Conservation (phyloP, 441 rosid species). For the Populus hybrid region DNA sequence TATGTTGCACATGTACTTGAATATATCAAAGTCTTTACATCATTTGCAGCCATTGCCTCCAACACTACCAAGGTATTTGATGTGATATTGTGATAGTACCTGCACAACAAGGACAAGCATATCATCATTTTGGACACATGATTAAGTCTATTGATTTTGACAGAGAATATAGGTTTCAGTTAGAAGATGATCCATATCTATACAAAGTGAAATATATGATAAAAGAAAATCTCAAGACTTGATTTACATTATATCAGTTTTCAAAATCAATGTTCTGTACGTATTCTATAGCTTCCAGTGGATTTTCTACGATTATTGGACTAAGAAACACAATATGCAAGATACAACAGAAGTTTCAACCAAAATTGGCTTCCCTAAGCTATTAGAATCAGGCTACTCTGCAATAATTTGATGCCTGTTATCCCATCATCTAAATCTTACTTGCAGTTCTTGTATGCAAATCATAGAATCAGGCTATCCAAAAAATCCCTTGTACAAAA, state of each 20-base stretch:
- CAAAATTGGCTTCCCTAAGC: background rate
- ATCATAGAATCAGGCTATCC: background rate
- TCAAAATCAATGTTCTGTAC: background rate
- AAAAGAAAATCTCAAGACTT: background rate
- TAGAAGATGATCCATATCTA: background rate
- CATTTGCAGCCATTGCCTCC: constrained; percentile 84
- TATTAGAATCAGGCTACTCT: background rate
- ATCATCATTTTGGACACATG: background rate
- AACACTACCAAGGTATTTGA: constrained; percentile 86
- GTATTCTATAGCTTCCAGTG: background rate
- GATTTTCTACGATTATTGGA: background rate
- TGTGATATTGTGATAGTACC: constrained; percentile 98
- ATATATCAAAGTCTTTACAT: constrained; percentile 85
- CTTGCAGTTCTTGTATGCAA: background rate
- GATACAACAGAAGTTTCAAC: background rate
- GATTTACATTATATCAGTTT: background rate
- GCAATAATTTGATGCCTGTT: background rate
- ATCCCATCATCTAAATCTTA: background rate
- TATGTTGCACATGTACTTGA: constrained; percentile 29
- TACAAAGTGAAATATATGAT: background rate
- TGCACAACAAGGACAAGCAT: constrained; percentile 23
- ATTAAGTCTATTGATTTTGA: background rate
- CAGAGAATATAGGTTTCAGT: background rate
- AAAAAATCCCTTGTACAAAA: background rate
- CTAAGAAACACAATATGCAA: background rate